Base-by-base conservation (phyloP, 495 filamentous ascomycete genomes). In the Cercophora newfieldiana region DNA sequence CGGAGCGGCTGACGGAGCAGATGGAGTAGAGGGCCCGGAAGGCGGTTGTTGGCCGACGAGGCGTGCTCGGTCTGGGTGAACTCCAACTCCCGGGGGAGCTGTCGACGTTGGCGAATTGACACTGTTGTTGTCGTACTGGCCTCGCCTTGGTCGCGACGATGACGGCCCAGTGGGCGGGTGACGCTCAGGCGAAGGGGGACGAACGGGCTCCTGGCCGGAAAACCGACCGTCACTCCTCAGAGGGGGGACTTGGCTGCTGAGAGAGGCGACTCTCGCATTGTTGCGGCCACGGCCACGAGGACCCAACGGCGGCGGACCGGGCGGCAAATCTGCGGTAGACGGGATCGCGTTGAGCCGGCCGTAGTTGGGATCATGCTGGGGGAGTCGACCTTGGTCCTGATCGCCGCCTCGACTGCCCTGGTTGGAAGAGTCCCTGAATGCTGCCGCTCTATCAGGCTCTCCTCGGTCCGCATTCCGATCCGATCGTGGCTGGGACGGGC, bases 271-370 rank as follows among this genome's bases (percentile, higher is more conserved):
- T 30, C 81, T 77, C 56, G 70, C 64, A 7, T 74, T 69, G 57
- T 77, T 79, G 50, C 81, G 76, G 14, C 82, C 80, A 66, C 81
- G 78, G 19, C 84, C 83, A 49, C 90, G 82, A 1, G 92, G 93
- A 0, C 91, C 93, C 25, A 87, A 89, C 0, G 92, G 91, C 51
- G 88, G 91, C 51, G 88, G 87, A 7, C 81, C 72, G 5, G 69
- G 21, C 14, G 69, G 70, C 31, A 80, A 71, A 18, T 82, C 80
- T 1, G 77, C 72, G 55, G 81, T 77, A 0, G 85, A 81, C n/a
- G 77, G 76, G 53, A 84, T 81, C 7, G 83, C 75, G 65, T 83
- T 87, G 48, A 89, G 73, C 21, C 86, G 82, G 29, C 86, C 86
- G 68, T 87, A 87, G 63, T 87, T 87, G 4, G 83, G 83, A 73